Conservation (phyloP, 2,329 filamentous ascomycete genomes). For the Scedosporium aurantiacum region DNA sequence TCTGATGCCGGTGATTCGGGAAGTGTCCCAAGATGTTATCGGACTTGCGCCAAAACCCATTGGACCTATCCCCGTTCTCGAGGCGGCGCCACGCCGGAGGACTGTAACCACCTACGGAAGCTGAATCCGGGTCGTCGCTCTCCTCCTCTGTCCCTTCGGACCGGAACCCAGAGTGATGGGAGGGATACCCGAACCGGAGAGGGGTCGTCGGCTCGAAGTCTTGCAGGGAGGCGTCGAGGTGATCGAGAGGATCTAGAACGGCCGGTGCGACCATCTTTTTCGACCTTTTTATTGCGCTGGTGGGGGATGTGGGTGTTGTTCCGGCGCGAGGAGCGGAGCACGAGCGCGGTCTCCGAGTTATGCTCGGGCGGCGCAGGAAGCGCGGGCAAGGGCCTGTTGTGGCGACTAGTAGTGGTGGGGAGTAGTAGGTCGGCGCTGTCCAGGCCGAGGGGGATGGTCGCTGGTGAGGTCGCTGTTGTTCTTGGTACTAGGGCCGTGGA, state of each 20-base stretch:
- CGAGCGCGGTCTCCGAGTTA: conserved; percentile 8
- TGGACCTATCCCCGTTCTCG: conserved; percentile 46
- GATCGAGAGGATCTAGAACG: conserved; percentile 24
- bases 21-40: conserved; percentile 42
- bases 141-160: conserved; percentile 18
- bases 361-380: conserved; percentile 6
- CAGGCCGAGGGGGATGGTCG: conserved; percentile 8
- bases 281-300: conserved; percentile 6
- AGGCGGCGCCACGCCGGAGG: conserved; percentile 51
- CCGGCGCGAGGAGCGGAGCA: conserved; percentile 6
- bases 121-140: conserved; percentile 33
- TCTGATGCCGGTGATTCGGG: conserved; percentile 18
- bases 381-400: conserved; percentile 11
- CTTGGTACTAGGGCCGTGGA: conserved; percentile 8
- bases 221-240: conserved; percentile 41
- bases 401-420: neutral
- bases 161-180: conserved; percentile 29
- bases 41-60: conserved; percentile 46
- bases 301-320: neutral
- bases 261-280: conserved; percentile 15
- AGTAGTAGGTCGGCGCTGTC: neutral
- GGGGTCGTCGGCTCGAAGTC: conserved; percentile 40
- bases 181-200: conserved; percentile 26
- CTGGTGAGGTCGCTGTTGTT: conserved; percentile 13
- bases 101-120: conserved; percentile 46